Evolutionary conservation across 2,329 filamentous ascomycete genomes (phyloP).

Genomic region (Fusarium falciforme): DNA sequence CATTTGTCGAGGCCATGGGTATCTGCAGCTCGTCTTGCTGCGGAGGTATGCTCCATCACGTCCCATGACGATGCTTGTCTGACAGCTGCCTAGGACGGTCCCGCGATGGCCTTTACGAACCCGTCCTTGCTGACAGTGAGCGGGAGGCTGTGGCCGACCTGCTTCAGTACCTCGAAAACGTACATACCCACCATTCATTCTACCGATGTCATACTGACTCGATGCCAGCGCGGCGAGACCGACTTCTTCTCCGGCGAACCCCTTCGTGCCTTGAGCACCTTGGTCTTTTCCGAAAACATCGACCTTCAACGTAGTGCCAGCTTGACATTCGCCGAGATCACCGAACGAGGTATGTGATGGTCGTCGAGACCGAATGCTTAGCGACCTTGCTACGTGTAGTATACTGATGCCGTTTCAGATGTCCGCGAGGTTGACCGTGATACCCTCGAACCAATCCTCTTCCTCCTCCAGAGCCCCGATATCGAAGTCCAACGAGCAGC

Average conservation of each 20-base stretch:
- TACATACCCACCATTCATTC: conserved; percentile 58
- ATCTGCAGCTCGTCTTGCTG: conserved; percentile 71
- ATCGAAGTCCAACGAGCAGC: conserved; percentile 97
- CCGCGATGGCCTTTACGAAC: conserved; percentile 85
- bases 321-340: conserved; percentile 98
- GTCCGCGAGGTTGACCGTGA: conserved; percentile 95
- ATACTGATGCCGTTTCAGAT: conserved; percentile 67
- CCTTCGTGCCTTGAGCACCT: conserved; percentile 89
- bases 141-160: conserved; percentile 96
- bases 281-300: conserved; percentile 99
- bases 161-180: conserved; percentile 95
- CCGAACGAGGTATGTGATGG: conserved; percentile 82
- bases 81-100: conserved; percentile 68
- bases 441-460: conserved; percentile 95
- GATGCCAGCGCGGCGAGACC: conserved; percentile 84
- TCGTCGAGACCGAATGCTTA: background rate
- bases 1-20: conserved; percentile 62
- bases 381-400: background rate
- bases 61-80: conserved; percentile 23
- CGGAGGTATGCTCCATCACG: conserved; percentile 52
- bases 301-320: conserved; percentile 97
- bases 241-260: conserved; percentile 99
- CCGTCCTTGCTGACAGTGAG: conserved; percentile 93
- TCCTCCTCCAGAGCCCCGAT: conserved; percentile 92
- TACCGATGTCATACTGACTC: conserved; percentile 45